Conservation (phyloP, 768 basidiomycete species). For the Termitomyces sp. region DNA sequence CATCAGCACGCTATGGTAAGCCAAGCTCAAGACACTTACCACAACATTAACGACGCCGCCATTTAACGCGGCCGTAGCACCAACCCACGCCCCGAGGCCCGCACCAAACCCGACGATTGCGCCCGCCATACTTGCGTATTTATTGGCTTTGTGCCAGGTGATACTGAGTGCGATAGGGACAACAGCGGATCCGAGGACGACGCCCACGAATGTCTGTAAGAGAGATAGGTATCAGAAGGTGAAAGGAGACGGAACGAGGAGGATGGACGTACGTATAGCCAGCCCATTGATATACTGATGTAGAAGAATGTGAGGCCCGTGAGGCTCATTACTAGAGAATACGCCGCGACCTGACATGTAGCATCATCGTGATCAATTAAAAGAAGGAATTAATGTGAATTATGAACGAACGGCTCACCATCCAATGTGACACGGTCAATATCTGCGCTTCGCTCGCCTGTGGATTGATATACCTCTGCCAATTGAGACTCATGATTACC, state of each 20-base stretch:
- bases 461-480: slow-evolving; percentile 79
- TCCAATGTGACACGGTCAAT: slow-evolving; percentile 60
- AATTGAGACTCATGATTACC: background rate
- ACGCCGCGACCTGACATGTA: slow-evolving; percentile 53
- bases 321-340: slow-evolving; percentile 75
- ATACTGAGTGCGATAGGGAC: slow-evolving; percentile 86
- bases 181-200: slow-evolving; percentile 79
- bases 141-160: slow-evolving; percentile 83
- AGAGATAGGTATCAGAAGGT: too few relatives aligned
- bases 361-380: background rate
- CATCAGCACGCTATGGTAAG: too few relatives aligned
- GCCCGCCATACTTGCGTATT: slow-evolving; percentile 73
- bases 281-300: slow-evolving; percentile 90
- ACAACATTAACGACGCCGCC: slow-evolving; percentile 64
- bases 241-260: background rate
- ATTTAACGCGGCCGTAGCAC: slow-evolving; percentile 69
- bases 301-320: slow-evolving; percentile 84
- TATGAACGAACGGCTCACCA: slow-evolving; percentile 45
- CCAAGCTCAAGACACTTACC: too few relatives aligned
- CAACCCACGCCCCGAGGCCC: slow-evolving; percentile 82
- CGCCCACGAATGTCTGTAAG: slow-evolving; percentile 89
- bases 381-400: too few relatives aligned
- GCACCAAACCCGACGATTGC: slow-evolving; percentile 61
- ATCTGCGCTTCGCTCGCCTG: slow-evolving; percentile 71
- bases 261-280: slow-evolving; percentile 68